These are phyloP conservation scores for Poa annua DNA, from an alignment of 176 grass and related monocot genomes.

Conservation along the genomic window DNA sequence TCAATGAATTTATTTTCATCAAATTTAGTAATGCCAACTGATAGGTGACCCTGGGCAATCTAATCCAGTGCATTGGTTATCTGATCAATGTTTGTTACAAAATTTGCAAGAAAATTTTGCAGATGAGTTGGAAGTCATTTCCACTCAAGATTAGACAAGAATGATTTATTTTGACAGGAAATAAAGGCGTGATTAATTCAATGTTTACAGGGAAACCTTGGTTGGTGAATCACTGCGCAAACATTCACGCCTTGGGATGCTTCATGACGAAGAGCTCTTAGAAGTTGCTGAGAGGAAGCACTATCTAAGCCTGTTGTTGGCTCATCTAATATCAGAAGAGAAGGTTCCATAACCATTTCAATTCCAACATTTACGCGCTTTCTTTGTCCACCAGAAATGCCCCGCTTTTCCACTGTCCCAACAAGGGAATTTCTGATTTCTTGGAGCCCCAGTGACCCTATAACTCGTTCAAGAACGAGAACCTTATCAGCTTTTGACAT, in stretches of 20 bases:
- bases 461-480: constrained; percentile 74
- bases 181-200: neutral
- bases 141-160: constrained; percentile 20
- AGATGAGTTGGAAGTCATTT: constrained; percentile 4
- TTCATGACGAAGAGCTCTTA: constrained; percentile 78
- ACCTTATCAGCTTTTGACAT: constrained; percentile 61
- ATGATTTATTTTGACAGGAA: constrained; percentile 14
- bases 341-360: constrained; percentile 94
- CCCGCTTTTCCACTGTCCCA: constrained; percentile 85
- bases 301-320: constrained; percentile 89
- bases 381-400: constrained; percentile 85
- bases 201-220: constrained; percentile 56
- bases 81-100: constrained; percentile 20
- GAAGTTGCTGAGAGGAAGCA: constrained; percentile 77
- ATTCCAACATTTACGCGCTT: constrained; percentile 85
- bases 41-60: constrained; percentile 19
- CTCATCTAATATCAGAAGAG: constrained; percentile 86
- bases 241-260: constrained; percentile 83
- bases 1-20: constrained; percentile 7
- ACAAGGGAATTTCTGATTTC: constrained; percentile 77
- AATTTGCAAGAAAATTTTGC: constrained; percentile 17
- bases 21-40: neutral
- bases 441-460: constrained; percentile 73
- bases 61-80: neutral
- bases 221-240: constrained; percentile 80